phyloP scores from a whole-genome alignment of 441 rosid genomes.

The Brassica hybrid region DNA sequence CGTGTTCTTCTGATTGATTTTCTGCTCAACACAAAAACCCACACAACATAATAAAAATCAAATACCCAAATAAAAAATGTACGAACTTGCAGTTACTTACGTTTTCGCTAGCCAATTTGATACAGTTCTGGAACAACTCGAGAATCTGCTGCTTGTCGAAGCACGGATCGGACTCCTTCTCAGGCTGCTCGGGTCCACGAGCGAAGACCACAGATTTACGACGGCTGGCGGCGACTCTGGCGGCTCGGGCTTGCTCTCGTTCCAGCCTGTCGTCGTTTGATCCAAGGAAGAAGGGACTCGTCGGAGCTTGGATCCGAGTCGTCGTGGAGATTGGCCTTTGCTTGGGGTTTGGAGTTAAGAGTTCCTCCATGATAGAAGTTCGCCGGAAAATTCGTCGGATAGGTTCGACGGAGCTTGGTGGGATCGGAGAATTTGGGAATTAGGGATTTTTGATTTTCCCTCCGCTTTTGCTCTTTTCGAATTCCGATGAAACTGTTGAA shows the following conservation, averaged over 20 bases:
- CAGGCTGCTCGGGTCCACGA: constrained; percentile 35
- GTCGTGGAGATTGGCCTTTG: constrained; percentile 51
- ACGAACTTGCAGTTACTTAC: too few relatives aligned
- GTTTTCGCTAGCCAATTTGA: constrained; percentile 48
- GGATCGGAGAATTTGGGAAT: not conserved
- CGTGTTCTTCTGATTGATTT: constrained; percentile 94
- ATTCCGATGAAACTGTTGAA: too few relatives aligned
- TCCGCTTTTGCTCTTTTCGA: not conserved
- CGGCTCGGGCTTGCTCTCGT: constrained; percentile 89
- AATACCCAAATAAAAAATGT: too few relatives aligned
- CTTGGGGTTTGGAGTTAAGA: constrained; percentile 68
- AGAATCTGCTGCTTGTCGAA: constrained; percentile 83
- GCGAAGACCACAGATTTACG: constrained; percentile 53
- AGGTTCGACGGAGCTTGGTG: not conserved
- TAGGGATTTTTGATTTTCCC: not conserved
- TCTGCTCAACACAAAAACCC: constrained; percentile 52
- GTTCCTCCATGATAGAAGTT: constrained; percentile 58
- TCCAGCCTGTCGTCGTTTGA: constrained; percentile 79
- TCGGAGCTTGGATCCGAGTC: constrained; percentile 74
- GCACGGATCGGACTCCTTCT: constrained; percentile 63
- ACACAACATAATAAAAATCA: not conserved
- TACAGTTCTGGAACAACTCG: constrained; percentile 83
- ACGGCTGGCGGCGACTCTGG: constrained; percentile 81
- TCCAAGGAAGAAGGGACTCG: constrained; percentile 70
- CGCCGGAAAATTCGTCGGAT: not conserved